Evolutionary conservation across 2,329 filamentous ascomycete genomes (phyloP).

Genomic region (Tolypocladium ophioglossoides): DNA sequence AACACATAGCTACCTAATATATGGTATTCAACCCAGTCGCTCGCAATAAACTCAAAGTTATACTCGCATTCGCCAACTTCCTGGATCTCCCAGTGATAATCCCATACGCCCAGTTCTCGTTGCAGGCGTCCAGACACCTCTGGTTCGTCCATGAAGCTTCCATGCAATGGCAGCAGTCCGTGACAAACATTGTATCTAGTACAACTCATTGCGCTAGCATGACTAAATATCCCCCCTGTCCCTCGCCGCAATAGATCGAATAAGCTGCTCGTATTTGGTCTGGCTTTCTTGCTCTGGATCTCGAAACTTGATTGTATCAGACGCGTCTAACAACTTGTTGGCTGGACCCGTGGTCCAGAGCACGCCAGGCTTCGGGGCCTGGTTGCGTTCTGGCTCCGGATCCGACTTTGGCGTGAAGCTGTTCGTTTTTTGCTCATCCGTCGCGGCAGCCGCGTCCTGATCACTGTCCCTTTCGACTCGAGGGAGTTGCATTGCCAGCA

Average conservation of each 20-base stretch:
- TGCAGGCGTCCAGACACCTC: background rate
- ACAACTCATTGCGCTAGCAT: background rate
- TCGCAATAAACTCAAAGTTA: background rate
- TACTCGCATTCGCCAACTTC: background rate
- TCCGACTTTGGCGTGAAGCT: conserved; percentile 19
- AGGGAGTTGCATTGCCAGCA: conserved; percentile 57
- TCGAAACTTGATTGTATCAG: conserved; percentile 13
- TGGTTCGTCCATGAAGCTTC: background rate
- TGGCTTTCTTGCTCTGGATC: conserved; percentile 25
- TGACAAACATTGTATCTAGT: background rate
- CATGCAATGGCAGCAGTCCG: background rate
- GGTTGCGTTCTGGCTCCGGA: conserved; percentile 11
- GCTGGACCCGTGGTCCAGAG: conserved; percentile 20
- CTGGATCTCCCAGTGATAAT: background rate
- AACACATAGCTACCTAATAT: background rate
- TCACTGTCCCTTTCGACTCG: conserved; percentile 23
- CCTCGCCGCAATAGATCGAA: conserved; percentile 24
- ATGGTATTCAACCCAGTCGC: background rate
- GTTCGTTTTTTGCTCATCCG: conserved; percentile 20
- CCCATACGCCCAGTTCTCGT: background rate
- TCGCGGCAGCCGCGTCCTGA: conserved; percentile 11
- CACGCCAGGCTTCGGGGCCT: conserved; percentile 18
- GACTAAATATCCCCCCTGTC: conserved; percentile 14
- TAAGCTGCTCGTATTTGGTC: conserved; percentile 24
- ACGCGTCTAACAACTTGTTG: conserved; percentile 4